Conservation (phyloP, 768 basidiomycete species). For the Cyclocybe cylindracea region DNA sequence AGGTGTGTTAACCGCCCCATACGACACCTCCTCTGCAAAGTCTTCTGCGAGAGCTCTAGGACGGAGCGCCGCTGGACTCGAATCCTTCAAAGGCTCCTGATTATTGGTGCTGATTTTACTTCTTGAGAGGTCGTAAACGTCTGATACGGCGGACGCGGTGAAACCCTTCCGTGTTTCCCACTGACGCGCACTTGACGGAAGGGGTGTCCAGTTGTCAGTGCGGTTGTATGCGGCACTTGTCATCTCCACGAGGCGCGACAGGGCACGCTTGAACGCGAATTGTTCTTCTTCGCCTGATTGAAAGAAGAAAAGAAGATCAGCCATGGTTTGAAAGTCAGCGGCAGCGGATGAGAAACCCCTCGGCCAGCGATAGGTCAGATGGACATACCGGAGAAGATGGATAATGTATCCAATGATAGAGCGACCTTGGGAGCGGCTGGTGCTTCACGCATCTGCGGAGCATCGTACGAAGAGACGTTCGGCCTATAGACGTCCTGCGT, state of each 20-base stretch:
- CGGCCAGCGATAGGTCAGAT: neutral
- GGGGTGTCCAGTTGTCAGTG: conserved; percentile 35
- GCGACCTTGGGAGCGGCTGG: conserved; percentile 8
- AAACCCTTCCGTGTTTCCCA: conserved; percentile 10
- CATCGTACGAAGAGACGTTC: conserved; percentile 55
- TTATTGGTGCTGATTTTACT: neutral
- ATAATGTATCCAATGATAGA: conserved; percentile 42
- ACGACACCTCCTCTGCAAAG: conserved; percentile 9
- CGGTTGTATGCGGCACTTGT: conserved; percentile 38
- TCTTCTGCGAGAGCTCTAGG: neutral
- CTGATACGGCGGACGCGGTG: neutral
- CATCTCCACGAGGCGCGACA: conserved; percentile 61
- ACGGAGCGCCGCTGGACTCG: neutral
- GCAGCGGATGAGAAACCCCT: neutral
- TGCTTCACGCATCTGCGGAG: conserved; percentile 28
- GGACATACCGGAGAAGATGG: conserved; percentile 49
- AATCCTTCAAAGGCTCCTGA: neutral
- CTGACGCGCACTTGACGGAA: conserved; percentile 20
- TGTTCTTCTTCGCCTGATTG: conserved; percentile 55
- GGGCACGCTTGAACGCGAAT: conserved; percentile 63
- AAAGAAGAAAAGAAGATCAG: neutral
- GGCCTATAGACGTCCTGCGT: conserved; percentile 52
- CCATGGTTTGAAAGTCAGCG: neutral
- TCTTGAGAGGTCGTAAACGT: neutral
- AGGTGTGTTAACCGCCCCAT: neutral